Percentiles rank a stretch among this genome's conserved stretches.
Evolutionary conservation across 352 stramenopile species (phyloP).

Genomic region (Peronospora farinosa): DNA sequence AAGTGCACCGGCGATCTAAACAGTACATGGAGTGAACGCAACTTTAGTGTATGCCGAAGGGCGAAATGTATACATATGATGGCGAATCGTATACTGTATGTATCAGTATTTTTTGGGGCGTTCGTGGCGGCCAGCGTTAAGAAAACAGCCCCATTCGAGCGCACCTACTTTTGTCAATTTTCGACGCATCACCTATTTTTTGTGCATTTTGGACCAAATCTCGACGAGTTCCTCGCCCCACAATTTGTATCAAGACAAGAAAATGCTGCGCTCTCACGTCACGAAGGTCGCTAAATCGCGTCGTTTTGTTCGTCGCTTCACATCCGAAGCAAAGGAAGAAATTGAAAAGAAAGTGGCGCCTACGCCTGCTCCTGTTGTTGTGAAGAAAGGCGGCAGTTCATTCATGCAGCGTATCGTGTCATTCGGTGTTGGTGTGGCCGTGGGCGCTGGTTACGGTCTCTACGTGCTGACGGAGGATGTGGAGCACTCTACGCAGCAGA

Average conservation of each 20-base stretch:
- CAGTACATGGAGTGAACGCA: background rate
- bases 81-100: background rate
- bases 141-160: too few relatives aligned
- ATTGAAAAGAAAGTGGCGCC: conserved; percentile 13
- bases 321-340: conserved; percentile 51
- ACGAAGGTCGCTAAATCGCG: conserved; percentile 22
- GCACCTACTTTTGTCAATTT: background rate
- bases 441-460: conserved; percentile 56
- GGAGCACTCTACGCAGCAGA: conserved; percentile 60
- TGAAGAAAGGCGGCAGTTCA: conserved; percentile 53
- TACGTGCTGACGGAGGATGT: conserved; percentile 71
- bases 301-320: conserved; percentile 42
- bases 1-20: background rate
- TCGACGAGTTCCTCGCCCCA: conserved; percentile 7
- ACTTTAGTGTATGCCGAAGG: too few relatives aligned
- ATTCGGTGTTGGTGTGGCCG: conserved; percentile 61
- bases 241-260: conserved; percentile 10
- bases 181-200: background rate
- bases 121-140: too few relatives aligned
- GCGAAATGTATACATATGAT: too few relatives aligned
- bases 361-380: conserved; percentile 25
- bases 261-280: conserved; percentile 33
- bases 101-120: too few relatives aligned
- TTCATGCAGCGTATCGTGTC: conserved; percentile 65
- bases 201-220: background rate